Base-by-base conservation (phyloP, 306 rosid genomes). In the Abrus pulchellus region DNA sequence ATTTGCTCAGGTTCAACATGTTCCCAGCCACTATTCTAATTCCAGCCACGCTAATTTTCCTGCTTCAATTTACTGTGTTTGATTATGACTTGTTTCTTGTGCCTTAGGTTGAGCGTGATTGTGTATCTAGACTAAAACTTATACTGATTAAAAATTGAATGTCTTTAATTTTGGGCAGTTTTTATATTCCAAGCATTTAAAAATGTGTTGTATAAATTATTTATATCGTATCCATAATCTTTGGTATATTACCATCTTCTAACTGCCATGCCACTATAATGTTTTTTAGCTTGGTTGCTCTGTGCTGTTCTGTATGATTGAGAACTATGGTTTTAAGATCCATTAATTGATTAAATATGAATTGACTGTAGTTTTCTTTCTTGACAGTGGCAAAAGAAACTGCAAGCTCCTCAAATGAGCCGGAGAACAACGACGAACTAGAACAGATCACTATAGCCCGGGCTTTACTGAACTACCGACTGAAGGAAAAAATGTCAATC, bases 371-470 rank as follows among this genome's bases (percentile, higher is more conserved):
- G 48, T 75, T 40, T 81, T 87, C 53, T 83, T 76, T 80, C 54
- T 48, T 85, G 78, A 57, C 87, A 95, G 99, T 95, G 97, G 94
- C 93, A 33, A 95, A 93, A 86, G 98, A 91, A 74, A 85, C 97
- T 47, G 91, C 97, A 30, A 90, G 91, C 62, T 93, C 97, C 53
- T 92, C 99, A 57, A 86, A 91, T 44, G 99, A 96, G 80, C 90
- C 93, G 1, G 99, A 96, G 56, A 90, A 77, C 90, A 92, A 70
- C 28, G 99, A 96, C 63, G 99, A 96, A 78, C 79, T 93, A 72
- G 99, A 96, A 83, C 99, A 96, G 86, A 93, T 93, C 86, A 93
- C 98, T 1, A 88, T 96, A 85, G 97, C 99, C 4, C 88, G 98
- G 66, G 97, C 99, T 60, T 86, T 96, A 29, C 67, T 87, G 54